phyloP scores from a whole-genome alignment of 345 rosid species.

The Gossypioides kirkii region DNA sequence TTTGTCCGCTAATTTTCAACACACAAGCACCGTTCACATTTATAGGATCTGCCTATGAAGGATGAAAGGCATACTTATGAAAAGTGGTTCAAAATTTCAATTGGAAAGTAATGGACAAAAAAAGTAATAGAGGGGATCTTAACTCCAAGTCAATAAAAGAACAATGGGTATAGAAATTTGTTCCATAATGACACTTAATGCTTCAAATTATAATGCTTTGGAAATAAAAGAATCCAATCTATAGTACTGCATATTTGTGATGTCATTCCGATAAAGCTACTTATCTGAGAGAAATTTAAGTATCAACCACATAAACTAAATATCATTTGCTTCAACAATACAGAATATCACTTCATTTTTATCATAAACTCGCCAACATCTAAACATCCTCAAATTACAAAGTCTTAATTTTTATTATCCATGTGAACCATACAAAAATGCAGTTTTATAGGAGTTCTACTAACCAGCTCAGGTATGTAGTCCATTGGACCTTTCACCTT shows the following conservation, averaged over 20 bases:
- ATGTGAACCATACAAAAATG: background rate
- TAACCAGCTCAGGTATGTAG: slow-evolving; percentile 92
- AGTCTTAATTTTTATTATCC: background rate
- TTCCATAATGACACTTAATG: slow-evolving; percentile 4
- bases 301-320: background rate
- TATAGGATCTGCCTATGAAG: too few relatives aligned
- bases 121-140: too few relatives aligned
- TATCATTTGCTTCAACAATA: background rate
- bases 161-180: slow-evolving; percentile 3
- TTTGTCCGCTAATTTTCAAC: too few relatives aligned
- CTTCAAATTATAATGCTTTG: background rate
- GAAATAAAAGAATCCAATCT: background rate
- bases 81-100: too few relatives aligned
- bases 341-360: background rate
- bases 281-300: background rate
- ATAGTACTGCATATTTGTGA: background rate
- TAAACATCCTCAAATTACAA: background rate
- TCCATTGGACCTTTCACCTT: slow-evolving; percentile 84
- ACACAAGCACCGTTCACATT: too few relatives aligned
- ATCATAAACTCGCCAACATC: background rate
- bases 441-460: slow-evolving; percentile 20
- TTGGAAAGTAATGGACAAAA: too few relatives aligned
- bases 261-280: background rate
- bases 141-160: background rate
- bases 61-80: too few relatives aligned